phyloP scores from a whole-genome alignment of 139 green algal genomes.

The Volvox africanus region DNA sequence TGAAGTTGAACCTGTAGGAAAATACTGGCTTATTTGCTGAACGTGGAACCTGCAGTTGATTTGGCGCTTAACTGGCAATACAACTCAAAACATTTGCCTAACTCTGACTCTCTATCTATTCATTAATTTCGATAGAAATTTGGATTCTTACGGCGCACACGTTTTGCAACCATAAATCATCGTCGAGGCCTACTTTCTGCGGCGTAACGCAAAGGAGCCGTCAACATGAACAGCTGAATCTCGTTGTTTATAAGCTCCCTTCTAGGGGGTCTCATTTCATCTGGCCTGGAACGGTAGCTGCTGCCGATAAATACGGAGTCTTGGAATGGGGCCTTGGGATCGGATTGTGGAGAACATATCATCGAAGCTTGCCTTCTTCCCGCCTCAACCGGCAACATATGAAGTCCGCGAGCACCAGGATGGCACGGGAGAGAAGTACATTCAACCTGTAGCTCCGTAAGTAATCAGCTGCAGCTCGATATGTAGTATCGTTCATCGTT shows the following conservation, averaged over 20 bases:
- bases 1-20: no score
- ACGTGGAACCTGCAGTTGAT: no score
- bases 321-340: slow-evolving; percentile 44
- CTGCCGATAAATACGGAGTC: not conserved
- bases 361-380: slow-evolving; percentile 79
- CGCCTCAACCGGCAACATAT: slow-evolving; percentile 84
- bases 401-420: slow-evolving; percentile 72
- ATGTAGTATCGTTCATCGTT: no score
- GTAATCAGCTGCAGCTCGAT: not conserved
- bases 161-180: no score
- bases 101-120: no score
- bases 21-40: no score
- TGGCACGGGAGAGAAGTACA: slow-evolving; percentile 69
- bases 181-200: not conserved
- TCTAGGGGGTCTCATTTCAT: not conserved
- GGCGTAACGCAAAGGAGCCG: not conserved
- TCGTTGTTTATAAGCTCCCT: not conserved
- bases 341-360: slow-evolving; percentile 49
- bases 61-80: no score
- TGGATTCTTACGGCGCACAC: no score
- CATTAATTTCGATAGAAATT: no score
- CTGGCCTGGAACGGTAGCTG: not conserved
- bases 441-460: slow-evolving; percentile 64
- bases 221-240: not conserved
- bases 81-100: no score